phyloP scores from a whole-genome alignment of 2,329 filamentous ascomycete species.

The Cercospora citrullina region DNA sequence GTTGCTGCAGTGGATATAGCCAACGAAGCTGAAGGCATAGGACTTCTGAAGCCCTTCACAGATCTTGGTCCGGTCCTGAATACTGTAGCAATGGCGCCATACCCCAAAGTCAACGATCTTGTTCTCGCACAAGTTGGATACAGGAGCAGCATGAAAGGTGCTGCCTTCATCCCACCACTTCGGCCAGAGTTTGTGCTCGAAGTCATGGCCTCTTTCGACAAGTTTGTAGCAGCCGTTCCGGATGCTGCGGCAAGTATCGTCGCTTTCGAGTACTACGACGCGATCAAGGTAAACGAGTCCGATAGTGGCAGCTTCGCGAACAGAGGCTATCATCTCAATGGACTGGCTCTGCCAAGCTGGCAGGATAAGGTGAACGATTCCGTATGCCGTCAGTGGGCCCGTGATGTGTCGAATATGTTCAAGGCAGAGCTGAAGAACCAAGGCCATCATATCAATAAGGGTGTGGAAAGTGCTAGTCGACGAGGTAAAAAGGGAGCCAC shows the following conservation, averaged over 20 bases:
- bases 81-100: constrained; percentile 26
- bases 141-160: constrained; percentile 34
- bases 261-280: constrained; percentile 34
- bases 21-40: constrained; percentile 27
- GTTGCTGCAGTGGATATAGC: constrained; percentile 19
- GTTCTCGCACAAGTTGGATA: constrained; percentile 27
- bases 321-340: constrained; percentile 34
- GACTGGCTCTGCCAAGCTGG: constrained; percentile 37
- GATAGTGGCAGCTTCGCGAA: constrained; percentile 34
- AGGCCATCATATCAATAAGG: constrained; percentile 27
- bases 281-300: constrained; percentile 24
- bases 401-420: constrained; percentile 32
- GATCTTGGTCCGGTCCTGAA: constrained; percentile 30
- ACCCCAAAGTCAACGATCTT: constrained; percentile 30
- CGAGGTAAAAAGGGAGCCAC: constrained; percentile 33
- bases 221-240: constrained; percentile 21
- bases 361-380: constrained; percentile 30
- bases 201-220: constrained; percentile 26
- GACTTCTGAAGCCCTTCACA: constrained; percentile 28
- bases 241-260: constrained; percentile 29
- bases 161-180: constrained; percentile 30
- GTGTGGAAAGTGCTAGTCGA: constrained; percentile 22
- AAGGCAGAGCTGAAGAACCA: constrained; percentile 31
- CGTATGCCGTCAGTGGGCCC: constrained; percentile 33
- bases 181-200: constrained; percentile 28